These are phyloP conservation scores for Tricholoma sp. DNA, from an alignment of 768 basidiomycete species.

Conservation along the genomic window DNA sequence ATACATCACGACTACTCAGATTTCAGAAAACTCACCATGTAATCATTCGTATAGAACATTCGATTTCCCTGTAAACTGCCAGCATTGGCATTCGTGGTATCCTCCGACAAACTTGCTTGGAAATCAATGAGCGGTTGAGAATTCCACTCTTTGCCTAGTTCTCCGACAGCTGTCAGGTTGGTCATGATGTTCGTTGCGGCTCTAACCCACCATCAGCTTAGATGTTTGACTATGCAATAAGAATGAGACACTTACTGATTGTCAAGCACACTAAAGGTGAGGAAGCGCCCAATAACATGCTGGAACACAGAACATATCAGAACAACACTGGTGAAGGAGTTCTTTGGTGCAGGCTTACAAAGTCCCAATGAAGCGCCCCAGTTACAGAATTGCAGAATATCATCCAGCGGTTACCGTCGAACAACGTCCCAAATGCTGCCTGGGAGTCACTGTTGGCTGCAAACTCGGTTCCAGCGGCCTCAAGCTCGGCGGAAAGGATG, in stretches of 20 bases:
- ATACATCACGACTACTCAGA: neutral
- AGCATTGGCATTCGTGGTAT: constrained; percentile 15
- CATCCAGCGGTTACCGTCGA: constrained; percentile 66
- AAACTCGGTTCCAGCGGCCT: constrained; percentile 55
- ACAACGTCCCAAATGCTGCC: constrained; percentile 47
- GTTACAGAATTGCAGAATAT: constrained; percentile 56
- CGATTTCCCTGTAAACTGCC: constrained; percentile 18
- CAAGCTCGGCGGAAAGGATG: constrained; percentile 55
- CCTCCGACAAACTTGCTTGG: constrained; percentile 18
- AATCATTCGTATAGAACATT: constrained; percentile 24
- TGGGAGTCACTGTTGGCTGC: constrained; percentile 39
- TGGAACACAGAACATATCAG: constrained; percentile 15
- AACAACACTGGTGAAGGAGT: neutral
- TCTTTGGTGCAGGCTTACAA: constrained; percentile 30
- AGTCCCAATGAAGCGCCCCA: constrained; percentile 63
- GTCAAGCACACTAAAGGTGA: neutral
- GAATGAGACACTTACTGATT: neutral
- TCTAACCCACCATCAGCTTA: constrained; percentile 15
- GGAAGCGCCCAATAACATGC: constrained; percentile 33
- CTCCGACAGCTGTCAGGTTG: constrained; percentile 35
- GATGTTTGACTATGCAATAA: neutral
- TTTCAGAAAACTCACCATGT: constrained; percentile 11
- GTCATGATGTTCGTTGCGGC: constrained; percentile 37
- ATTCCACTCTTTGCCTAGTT: constrained; percentile 35
- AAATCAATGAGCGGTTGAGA: constrained; percentile 25